Evolutionary conservation across 2,329 filamentous ascomycete species (phyloP).

Genomic region (Septoria linicola): DNA sequence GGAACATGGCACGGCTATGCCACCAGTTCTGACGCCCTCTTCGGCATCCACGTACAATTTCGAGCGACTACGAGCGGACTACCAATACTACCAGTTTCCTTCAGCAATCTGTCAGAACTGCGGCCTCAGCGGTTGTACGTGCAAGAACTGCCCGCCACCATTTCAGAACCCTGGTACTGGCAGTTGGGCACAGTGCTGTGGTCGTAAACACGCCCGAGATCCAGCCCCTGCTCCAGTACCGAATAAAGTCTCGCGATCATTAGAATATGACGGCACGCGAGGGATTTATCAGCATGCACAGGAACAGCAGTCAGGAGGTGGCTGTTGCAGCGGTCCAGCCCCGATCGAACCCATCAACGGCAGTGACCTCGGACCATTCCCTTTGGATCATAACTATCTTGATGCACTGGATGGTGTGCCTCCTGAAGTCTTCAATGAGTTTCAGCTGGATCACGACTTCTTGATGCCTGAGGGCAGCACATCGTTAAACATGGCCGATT

Average conservation of each 20-base stretch:
- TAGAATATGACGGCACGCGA: constrained; percentile 13
- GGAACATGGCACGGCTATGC: constrained; percentile 4
- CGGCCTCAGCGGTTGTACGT: constrained; percentile 37
- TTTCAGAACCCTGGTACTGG: constrained; percentile 35
- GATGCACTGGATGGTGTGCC: not conserved
- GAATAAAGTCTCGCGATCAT: constrained; percentile 20
- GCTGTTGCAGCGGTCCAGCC: constrained; percentile 4
- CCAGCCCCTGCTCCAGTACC: constrained; percentile 24
- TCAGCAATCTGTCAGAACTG: constrained; percentile 39
- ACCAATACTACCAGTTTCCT: constrained; percentile 35
- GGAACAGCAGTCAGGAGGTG: constrained; percentile 1
- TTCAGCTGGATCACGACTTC: constrained; percentile 16
- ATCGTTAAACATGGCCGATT: constrained; percentile 28
- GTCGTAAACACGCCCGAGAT: constrained; percentile 35
- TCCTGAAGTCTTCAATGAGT: constrained; percentile 10
- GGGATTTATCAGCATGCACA: constrained; percentile 12
- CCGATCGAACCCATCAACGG: not conserved
- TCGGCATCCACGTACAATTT: constrained; percentile 29
- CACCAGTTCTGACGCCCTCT: constrained; percentile 13
- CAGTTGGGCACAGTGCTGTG: constrained; percentile 38
- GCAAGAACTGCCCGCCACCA: constrained; percentile 36
- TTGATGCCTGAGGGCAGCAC: constrained; percentile 17
- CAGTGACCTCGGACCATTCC: not conserved
- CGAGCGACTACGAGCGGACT: constrained; percentile 30
- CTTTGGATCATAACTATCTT: not conserved